A percentile compares a stretch with the other conserved stretches of the same genome.
These are phyloP conservation scores for Coemansia sp. DNA, from an alignment of 192 early-diverging fungal species.

Conservation along the genomic window DNA sequence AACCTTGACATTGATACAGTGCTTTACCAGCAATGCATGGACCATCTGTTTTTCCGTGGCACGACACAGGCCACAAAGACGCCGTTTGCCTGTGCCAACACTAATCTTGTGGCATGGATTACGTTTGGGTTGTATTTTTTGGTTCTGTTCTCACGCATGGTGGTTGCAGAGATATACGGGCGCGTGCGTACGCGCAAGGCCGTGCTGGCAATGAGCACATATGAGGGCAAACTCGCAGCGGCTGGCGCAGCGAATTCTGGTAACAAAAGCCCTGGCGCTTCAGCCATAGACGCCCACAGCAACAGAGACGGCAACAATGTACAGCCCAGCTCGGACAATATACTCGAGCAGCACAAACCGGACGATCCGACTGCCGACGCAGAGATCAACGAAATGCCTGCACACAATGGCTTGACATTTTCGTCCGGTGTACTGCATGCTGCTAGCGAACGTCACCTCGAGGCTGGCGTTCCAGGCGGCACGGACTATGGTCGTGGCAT, in stretches of 20 bases:
- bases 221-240: constrained; percentile 5
- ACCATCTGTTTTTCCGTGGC: constrained; percentile 41
- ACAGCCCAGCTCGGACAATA: not conserved
- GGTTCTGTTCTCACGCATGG: constrained; percentile 39
- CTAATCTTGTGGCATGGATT: constrained; percentile 55
- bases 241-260: not conserved
- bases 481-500: not conserved
- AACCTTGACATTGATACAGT: constrained; percentile 23
- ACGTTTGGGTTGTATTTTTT: constrained; percentile 52
- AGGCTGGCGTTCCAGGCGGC: constrained; percentile 8
- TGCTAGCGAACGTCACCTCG: constrained; percentile 12
- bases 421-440: not conserved
- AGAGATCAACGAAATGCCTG: not conserved
- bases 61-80: constrained; percentile 41
- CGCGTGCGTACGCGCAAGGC: constrained; percentile 38
- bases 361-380: not conserved
- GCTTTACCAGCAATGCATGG: constrained; percentile 47
- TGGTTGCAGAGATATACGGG: constrained; percentile 36
- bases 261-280: not conserved
- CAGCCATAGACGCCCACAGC: not conserved
- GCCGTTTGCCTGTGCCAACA: constrained; percentile 56
- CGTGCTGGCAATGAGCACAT: constrained; percentile 12
- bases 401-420: not conserved
- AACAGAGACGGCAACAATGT: not conserved
- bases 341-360: not conserved